Conservation (phyloP, 2,329 filamentous ascomycete species). For the Lecanoromycetidae sp. region DNA sequence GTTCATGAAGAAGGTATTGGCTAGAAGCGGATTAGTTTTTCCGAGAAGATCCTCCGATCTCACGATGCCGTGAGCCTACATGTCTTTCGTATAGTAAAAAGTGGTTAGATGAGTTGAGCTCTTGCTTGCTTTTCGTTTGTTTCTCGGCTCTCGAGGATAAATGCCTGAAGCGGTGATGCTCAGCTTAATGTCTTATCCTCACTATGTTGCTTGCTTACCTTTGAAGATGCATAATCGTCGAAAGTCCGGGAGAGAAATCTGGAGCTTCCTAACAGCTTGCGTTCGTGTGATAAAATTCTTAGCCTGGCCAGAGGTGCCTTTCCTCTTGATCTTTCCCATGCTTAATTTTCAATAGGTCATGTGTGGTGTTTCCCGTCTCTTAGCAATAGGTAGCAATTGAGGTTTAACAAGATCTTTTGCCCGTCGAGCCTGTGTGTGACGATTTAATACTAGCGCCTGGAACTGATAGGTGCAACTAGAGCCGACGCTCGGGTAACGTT, state of each 20-base stretch:
- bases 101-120: conserved; percentile 82
- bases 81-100: conserved; percentile 87
- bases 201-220: conserved; percentile 35
- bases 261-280: conserved; percentile 92
- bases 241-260: conserved; percentile 94
- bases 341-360: neutral
- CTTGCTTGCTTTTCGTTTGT: conserved; percentile 93
- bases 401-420: too few species aligned
- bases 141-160: conserved; percentile 92
- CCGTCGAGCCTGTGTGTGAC: too few species aligned
- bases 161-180: conserved; percentile 48
- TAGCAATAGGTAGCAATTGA: too few species aligned
- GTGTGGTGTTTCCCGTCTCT: too few species aligned
- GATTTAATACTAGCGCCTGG: too few species aligned
- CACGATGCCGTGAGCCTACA: conserved; percentile 31
- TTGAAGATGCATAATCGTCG: conserved; percentile 72
- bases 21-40: too few species aligned
- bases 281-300: conserved; percentile 85
- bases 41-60: too few species aligned
- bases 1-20: conserved; percentile 94
- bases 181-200: conserved; percentile 9
- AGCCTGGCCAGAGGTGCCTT: conserved; percentile 80
- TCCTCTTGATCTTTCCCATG: conserved; percentile 80
- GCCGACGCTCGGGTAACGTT: too few species aligned
- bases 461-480: too few species aligned